A percentile compares a stretch with the other conserved stretches of the same genome.
These are phyloP conservation scores for Metschnikowia aberdeeniae DNA, from an alignment of 805 yeast genomes.

Conservation along the genomic window DNA sequence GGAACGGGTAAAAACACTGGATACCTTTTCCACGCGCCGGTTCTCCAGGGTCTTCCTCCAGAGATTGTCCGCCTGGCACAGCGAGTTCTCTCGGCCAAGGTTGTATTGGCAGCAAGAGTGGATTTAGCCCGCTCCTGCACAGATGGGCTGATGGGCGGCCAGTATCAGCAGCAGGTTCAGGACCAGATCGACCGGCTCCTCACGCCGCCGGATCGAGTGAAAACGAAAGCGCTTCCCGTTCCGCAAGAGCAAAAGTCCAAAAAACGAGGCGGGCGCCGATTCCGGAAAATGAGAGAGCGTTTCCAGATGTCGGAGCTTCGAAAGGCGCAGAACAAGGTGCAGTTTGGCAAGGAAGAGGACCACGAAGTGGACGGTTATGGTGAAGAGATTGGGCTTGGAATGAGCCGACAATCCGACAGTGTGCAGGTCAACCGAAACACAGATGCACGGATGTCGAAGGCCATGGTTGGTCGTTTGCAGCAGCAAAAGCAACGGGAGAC, in stretches of 20 bases:
- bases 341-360: constrained; percentile 72
- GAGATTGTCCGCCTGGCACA: constrained; percentile 64
- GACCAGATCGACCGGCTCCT: constrained; percentile 65
- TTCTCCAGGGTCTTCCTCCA: constrained; percentile 57
- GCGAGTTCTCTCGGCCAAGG: constrained; percentile 74
- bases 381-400: constrained; percentile 80
- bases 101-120: constrained; percentile 76
- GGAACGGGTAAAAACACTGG: constrained; percentile 60
- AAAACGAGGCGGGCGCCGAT: constrained; percentile 80
- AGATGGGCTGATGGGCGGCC: constrained; percentile 53
- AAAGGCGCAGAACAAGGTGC: constrained; percentile 79
- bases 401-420: constrained; percentile 44
- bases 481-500: constrained; percentile 14
- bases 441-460: constrained; percentile 57
- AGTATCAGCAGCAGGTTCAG: constrained; percentile 57
- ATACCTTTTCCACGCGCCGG: constrained; percentile 55
- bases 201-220: constrained; percentile 68
- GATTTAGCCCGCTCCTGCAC: constrained; percentile 48
- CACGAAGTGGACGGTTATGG: constrained; percentile 62
- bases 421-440: constrained; percentile 43
- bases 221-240: constrained; percentile 60
- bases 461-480: constrained; percentile 49
- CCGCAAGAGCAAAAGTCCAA: constrained; percentile 76
- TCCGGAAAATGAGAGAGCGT: constrained; percentile 76
- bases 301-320: constrained; percentile 77